phyloP scores from a whole-genome alignment of 140 eudicot species.

The Cichorium intybus region DNA sequence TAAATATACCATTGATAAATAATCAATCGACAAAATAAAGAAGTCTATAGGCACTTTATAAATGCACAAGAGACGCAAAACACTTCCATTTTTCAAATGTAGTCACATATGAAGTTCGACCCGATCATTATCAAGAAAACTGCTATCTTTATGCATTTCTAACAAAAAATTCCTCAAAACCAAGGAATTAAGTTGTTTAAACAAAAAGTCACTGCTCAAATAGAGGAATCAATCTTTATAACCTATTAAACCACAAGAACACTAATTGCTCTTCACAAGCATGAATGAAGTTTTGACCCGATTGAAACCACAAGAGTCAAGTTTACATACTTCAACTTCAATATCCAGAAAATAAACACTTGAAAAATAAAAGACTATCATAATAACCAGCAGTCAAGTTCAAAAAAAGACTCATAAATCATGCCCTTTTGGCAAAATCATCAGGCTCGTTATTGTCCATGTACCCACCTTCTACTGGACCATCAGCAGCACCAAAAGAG shows the following conservation, averaged over 20 bases:
- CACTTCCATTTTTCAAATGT: too few relatives aligned
- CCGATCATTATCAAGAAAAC: too few relatives aligned
- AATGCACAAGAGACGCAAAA: too few relatives aligned
- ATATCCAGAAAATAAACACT: conserved; percentile 27
- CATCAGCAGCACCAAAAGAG: conserved; percentile 21
- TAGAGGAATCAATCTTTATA: conserved; percentile 22
- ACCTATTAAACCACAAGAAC: conserved; percentile 23
- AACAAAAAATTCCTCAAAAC: neutral
- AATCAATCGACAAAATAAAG: too few relatives aligned
- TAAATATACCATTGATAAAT: too few relatives aligned
- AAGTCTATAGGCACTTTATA: too few relatives aligned
- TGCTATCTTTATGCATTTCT: too few relatives aligned
- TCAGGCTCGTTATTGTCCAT: conserved; percentile 47
- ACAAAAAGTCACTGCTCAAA: neutral
- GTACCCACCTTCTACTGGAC: conserved; percentile 34
- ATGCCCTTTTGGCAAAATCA: conserved; percentile 58
- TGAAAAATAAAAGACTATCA: conserved; percentile 20
- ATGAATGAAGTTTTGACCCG: conserved; percentile 25
- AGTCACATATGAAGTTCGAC: too few relatives aligned
- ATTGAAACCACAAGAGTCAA: conserved; percentile 17
- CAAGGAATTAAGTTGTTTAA: neutral
- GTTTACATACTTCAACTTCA: conserved; percentile 22
- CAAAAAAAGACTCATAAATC: conserved; percentile 5
- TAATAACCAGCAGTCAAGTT: conserved; percentile 30
- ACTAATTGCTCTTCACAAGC: conserved; percentile 29